A percentile compares a stretch with the other conserved stretches of the same genome.
These are phyloP conservation scores for Pisolithus sp. DNA, from an alignment of 768 basidiomycete genomes.

Conservation along the genomic window DNA sequence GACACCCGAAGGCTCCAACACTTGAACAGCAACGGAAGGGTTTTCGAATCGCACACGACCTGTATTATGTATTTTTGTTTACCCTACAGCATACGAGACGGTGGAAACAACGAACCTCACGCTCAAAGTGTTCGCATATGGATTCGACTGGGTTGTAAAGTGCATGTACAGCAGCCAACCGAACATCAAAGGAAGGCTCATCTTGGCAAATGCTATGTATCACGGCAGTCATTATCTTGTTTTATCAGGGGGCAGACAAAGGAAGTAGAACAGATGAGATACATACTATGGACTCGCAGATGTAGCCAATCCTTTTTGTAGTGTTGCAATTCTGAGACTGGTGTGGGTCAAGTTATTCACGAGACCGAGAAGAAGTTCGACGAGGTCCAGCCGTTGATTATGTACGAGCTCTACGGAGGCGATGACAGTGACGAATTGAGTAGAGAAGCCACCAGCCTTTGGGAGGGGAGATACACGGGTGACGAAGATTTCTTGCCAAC, in stretches of 20 bases:
- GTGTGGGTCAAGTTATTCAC: too few species aligned
- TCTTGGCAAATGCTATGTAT: conserved; percentile 97
- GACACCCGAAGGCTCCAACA: conserved; percentile 90
- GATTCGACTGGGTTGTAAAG: conserved; percentile 95
- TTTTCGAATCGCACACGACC: conserved; percentile 96
- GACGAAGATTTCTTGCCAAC: conserved; percentile 72
- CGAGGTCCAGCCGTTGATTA: conserved; percentile 86
- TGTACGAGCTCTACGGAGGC: conserved; percentile 88
- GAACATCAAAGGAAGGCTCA: conserved; percentile 85
- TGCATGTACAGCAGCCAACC: conserved; percentile 86
- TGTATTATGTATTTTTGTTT: conserved; percentile 99
- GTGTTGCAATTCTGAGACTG: too few species aligned
- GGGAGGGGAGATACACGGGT: conserved; percentile 67
- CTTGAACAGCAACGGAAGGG: conserved; percentile 70
- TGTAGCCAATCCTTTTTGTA: too few species aligned
- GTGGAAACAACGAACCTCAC: conserved; percentile 60
- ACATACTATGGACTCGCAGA: too few species aligned
- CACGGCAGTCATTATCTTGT: conserved; percentile 98
- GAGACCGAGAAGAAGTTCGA: too few species aligned
- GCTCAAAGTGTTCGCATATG: conserved; percentile 94
- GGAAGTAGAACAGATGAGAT: not conserved
- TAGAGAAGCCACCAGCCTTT: conserved; percentile 81
- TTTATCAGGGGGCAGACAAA: conserved; percentile 44
- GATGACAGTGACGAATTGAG: conserved; percentile 91
- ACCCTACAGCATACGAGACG: conserved; percentile 48